phyloP scores from a whole-genome alignment of 306 rosid genomes.

The Cicer chorassanicum region DNA sequence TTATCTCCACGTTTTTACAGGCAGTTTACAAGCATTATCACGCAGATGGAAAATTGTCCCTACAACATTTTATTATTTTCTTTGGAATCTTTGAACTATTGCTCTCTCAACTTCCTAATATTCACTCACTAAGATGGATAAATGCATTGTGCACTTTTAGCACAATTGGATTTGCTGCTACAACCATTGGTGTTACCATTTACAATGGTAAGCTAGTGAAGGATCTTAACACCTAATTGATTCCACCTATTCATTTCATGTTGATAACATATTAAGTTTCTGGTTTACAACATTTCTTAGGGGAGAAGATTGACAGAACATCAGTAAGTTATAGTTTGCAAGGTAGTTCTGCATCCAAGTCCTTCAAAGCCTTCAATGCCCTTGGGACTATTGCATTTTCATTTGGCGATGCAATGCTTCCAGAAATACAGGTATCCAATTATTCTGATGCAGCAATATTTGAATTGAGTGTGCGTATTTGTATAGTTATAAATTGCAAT shows the following conservation, averaged over 20 bases:
- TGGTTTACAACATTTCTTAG: conserved; percentile 44
- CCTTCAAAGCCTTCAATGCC: conserved; percentile 74
- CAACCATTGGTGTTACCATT: conserved; percentile 73
- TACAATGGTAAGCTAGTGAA: conserved; percentile 57
- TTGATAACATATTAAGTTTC: not conserved
- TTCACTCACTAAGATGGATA: conserved; percentile 78
- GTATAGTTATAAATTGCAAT: not conserved
- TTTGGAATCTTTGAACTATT: conserved; percentile 73
- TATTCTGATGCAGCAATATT: not conserved
- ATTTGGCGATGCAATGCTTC: conserved; percentile 88
- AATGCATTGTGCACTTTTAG: conserved; percentile 84
- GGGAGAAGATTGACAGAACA: conserved; percentile 68
- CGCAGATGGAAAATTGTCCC: conserved; percentile 58
- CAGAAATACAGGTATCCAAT: conserved; percentile 69
- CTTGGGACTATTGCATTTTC: conserved; percentile 77
- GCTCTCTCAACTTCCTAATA: conserved; percentile 82
- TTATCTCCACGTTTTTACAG: conserved; percentile 45
- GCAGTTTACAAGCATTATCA: conserved; percentile 70
- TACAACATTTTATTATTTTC: conserved; percentile 74
- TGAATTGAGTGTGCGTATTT: not conserved
- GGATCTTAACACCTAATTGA: not conserved
- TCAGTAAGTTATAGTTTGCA: conserved; percentile 59
- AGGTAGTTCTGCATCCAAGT: conserved; percentile 62
- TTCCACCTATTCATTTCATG: not conserved
- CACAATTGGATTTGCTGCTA: conserved; percentile 76